Evolutionary conservation across 176 grass and related monocot genomes (phyloP).

Genomic region (Typha latifolia): DNA sequence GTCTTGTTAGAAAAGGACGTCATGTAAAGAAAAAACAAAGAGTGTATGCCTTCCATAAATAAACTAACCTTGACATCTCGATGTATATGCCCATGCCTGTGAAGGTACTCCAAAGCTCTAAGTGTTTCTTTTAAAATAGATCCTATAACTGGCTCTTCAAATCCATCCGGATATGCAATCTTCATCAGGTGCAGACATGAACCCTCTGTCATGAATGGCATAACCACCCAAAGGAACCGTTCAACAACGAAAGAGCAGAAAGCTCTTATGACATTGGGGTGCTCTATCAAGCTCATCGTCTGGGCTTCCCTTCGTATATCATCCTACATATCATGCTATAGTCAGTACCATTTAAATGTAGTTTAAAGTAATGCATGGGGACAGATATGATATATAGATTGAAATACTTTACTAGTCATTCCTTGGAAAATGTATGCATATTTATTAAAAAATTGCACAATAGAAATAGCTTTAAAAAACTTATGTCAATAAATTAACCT

Average conservation of each 20-base stretch:
- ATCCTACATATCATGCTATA: constrained; percentile 44
- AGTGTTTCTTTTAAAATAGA: constrained; percentile 97
- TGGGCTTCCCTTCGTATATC: constrained; percentile 91
- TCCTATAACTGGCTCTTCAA: constrained; percentile 77
- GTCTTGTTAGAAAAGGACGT: constrained; percentile 18
- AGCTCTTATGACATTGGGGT: constrained; percentile 86
- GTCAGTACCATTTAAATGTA: background rate
- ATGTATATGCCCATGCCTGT: constrained; percentile 95
- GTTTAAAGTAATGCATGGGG: background rate
- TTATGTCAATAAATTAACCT: background rate
- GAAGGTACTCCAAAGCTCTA: constrained; percentile 94
- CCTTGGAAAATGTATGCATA: background rate
- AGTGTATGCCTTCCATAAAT: background rate
- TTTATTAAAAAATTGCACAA: background rate
- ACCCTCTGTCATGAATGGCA: constrained; percentile 97
- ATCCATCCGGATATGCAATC: constrained; percentile 77
- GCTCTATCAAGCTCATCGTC: constrained; percentile 96
- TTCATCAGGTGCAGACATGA: constrained; percentile 99
- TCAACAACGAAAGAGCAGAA: constrained; percentile 93
- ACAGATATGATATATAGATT: background rate
- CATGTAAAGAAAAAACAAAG: background rate
- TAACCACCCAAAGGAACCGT: constrained; percentile 83
- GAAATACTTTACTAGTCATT: background rate
- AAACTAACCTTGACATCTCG: constrained; percentile 83
- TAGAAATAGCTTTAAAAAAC: background rate